Evolutionary conservation across 2,329 filamentous ascomycete species (phyloP), one percentile per base, ranked within the genome.

Genomic region (Fusarium sp.): DNA sequence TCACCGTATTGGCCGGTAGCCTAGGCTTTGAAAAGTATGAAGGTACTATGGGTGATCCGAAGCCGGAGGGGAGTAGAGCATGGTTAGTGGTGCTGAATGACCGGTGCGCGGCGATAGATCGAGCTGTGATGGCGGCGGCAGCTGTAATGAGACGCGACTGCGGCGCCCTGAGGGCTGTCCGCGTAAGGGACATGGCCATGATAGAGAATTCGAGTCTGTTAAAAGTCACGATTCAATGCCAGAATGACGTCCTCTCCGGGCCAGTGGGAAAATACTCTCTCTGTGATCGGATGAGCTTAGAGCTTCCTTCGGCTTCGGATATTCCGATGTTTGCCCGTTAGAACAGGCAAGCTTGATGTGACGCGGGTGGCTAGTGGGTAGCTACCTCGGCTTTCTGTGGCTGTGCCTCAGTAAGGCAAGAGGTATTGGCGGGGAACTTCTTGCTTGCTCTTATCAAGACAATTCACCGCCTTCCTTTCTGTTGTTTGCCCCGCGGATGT

Each of bases 1-100:
- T 86, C 70, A 99, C 86, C 7, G 96, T 99, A 83, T 99, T 99
- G 75, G 95, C 93, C 32, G 96, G 96, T 56, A 98, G 87, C 26
- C 88, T 85, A 15, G 87, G 85, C 71, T 88, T 88, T 79, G 92
- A 91, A 82, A 97, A 97, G 83, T 97, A 97, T n/a, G 92, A 90
- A 11, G 91, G 87, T 38, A 91, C 33, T 41, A 75, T 67, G 53
- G 75, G 72, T 27, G 77, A 66, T 41, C 76, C 75, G 66, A 80
- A 81, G 71, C 76, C 73, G 52, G 80, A 73, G 60, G 79, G 79
- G 52, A 81, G 77, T 18, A 81, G 76, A 37, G 74, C 64, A 59
- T 76, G 78, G 52, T 73, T 58, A 6, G 81, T 80, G 20, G 79
- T 77, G 60, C 75, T 74, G 63, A 82, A 75, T 60, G 75, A 71